Percentiles rank a stretch among this genome's conserved stretches.
Conservation (phyloP, 2,329 filamentous ascomycete genomes). For the Seiridium cupressi region DNA sequence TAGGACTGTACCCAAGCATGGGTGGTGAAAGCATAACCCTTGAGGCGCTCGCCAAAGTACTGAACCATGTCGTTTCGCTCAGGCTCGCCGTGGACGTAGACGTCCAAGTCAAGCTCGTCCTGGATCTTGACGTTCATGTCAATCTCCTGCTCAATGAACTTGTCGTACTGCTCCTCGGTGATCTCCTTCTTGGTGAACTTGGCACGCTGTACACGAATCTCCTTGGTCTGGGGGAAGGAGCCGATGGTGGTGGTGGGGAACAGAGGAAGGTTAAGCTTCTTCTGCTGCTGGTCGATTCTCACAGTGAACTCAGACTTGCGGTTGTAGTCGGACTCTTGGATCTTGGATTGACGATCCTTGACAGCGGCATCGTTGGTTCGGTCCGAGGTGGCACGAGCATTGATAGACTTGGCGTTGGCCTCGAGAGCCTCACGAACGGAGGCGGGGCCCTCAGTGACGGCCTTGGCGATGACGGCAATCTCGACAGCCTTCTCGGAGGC, state of each 20-base stretch:
- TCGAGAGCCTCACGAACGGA: conserved; percentile 85
- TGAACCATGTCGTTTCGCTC: conserved; percentile 99
- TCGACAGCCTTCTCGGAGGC: conserved; percentile 91
- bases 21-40: conserved; percentile 98
- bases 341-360: conserved; percentile 91
- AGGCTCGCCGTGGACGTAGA: conserved; percentile 97
- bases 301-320: conserved; percentile 85
- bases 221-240: conserved; percentile 98
- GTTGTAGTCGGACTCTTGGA: conserved; percentile 83
- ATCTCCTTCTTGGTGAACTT: conserved; percentile 99
- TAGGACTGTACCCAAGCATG: conserved; percentile 99
- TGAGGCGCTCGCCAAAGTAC: conserved; percentile 97
- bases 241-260: conserved; percentile 99
- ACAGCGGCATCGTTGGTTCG: conserved; percentile 97
- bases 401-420: conserved; percentile 92
- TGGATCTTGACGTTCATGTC: conserved; percentile 92
- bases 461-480: conserved; percentile 92
- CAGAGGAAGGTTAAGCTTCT: conserved; percentile 86
- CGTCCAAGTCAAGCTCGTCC: conserved; percentile 95
- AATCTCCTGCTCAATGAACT: conserved; percentile 99
- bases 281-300: conserved; percentile 86
- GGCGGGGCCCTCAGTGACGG: conserved; percentile 88
- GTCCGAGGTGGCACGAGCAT: conserved; percentile 86
- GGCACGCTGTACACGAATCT: conserved; percentile 95
- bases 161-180: conserved; percentile 87